Base-by-base conservation (phyloP, 176 grass and related monocot genomes). In the Cenchrus purpureus region DNA sequence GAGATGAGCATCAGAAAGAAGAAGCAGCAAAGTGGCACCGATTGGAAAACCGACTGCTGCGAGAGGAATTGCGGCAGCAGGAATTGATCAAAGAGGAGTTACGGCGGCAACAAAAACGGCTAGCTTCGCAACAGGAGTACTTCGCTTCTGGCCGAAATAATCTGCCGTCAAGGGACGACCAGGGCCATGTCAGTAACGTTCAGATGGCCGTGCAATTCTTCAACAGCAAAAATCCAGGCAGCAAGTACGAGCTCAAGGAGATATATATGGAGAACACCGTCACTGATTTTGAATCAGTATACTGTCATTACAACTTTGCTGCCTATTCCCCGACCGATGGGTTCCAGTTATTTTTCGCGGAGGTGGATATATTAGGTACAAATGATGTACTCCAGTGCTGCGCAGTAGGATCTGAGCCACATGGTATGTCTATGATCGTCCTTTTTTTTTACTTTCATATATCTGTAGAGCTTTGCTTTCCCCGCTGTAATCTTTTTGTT, bases 291-390 rank as follows among this genome's bases (percentile, higher is more conserved):
- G 72, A 12, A 55, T 32, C 13, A 54, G 12, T 6, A 1, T 31
- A 55, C 22, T 34, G 28, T 17, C 50, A 55, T 28, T 74, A 74
- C 72, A 74, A 74, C 25, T 74, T 74, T 31, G 53, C 28, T 19
- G 50, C 72, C 15, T 34, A 37, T 20, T 75, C 73, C 52, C 52
- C 73, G 6, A 56, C 29, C 15, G 0, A 16, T 12, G 73, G 52
- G 14, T 10, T 28, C 28, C 8, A 34, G 13, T 75, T 75, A 31
- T 75, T 55, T 37, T 75, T 75, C 16, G 73, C 52, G 8, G 73
- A 75, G 31, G 17, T 32, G 73, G 15, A 20, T 6, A 15, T 31
- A 14, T 3, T 32, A 55, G 7, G 8, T 74, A 15, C 34, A 14
- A 8, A 31, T 14, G 2, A 52, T 17, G 72, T 74, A 12, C 32